Percentiles rank a stretch among this genome's conserved stretches.
Conservation (phyloP, 1,284 basidiomycete genomes). For the Golubevia pallescens region DNA sequence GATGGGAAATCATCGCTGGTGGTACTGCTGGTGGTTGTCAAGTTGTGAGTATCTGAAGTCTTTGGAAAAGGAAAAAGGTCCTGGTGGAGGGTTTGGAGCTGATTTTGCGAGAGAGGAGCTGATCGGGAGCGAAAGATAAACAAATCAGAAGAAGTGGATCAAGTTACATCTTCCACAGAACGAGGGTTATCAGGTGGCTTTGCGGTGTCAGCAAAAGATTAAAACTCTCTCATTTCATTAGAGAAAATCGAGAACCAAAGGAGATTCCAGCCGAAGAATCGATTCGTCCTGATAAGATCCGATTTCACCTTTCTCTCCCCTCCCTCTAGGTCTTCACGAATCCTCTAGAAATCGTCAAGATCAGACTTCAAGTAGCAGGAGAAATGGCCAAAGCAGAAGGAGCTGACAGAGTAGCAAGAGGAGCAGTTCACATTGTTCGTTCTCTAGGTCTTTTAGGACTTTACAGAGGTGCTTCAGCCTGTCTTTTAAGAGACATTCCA, state of each 20-base stretch:
- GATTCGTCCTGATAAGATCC: neutral
- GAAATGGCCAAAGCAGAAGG: constrained; percentile 49
- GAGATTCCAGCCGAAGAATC: neutral
- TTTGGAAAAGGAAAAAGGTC: neutral
- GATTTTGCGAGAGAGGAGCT: no score
- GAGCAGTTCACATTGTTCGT: constrained; percentile 58
- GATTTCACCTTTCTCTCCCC: neutral
- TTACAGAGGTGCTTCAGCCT: constrained; percentile 57
- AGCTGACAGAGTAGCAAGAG: constrained; percentile 36
- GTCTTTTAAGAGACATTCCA: constrained; percentile 60
- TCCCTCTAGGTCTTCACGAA: constrained; percentile 48
- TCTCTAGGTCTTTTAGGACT: constrained; percentile 56
- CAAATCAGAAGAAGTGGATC: no score
- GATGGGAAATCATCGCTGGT: constrained; percentile 59
- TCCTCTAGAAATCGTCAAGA: constrained; percentile 63
- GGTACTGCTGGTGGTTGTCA: constrained; percentile 60
- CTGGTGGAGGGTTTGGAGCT: no score
- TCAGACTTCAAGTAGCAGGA: constrained; percentile 59
- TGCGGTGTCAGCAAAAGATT: no score
- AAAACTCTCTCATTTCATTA: neutral
- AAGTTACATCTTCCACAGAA: no score
- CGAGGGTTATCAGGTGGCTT: no score
- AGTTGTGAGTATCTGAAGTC: constrained; percentile 21
- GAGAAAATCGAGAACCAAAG: neutral
- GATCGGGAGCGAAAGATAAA: no score